Evolutionary conservation across 495 filamentous ascomycete genomes (phyloP).

Genomic region (Pseudotulostoma volvatum): DNA sequence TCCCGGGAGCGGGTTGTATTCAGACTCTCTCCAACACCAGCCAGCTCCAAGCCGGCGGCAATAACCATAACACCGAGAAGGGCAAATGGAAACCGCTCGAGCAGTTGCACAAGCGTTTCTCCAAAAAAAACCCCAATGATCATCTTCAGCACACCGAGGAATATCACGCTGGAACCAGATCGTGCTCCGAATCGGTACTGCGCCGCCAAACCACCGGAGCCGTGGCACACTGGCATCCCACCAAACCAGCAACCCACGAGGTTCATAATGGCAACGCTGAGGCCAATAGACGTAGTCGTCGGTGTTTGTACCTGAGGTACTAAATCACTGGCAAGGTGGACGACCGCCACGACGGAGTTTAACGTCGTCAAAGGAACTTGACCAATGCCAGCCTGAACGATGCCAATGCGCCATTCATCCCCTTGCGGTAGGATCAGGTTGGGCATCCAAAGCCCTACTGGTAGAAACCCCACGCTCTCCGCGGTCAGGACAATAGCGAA

Average conservation of each 20-base stretch:
- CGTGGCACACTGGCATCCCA: conserved; percentile 91
- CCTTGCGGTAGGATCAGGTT: conserved; percentile 26
- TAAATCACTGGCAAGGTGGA: conserved; percentile 56
- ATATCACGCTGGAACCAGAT: conserved; percentile 64
- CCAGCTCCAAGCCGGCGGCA: conserved; percentile 72
- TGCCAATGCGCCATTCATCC: conserved; percentile 30
- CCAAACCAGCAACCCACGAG: conserved; percentile 77
- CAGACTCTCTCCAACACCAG: conserved; percentile 65
- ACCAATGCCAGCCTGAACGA: conserved; percentile 48
- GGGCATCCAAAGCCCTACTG: conserved; percentile 35
- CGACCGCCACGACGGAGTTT: conserved; percentile 79
- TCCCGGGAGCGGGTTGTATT: conserved; percentile 54
- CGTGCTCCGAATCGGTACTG: conserved; percentile 84
- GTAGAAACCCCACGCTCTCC: conserved; percentile 21
- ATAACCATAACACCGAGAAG: conserved; percentile 78
- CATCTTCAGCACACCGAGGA: conserved; percentile 65
- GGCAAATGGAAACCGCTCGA: conserved; percentile 52
- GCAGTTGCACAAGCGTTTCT: conserved; percentile 45
- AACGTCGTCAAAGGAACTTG: conserved; percentile 81
- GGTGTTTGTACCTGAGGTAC: conserved; percentile 51
- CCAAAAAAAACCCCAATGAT: conserved; percentile 58
- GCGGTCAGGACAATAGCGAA: conserved; percentile 33
- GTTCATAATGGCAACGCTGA: conserved; percentile 74
- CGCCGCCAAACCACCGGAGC: conserved; percentile 75
- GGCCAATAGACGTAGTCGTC: conserved; percentile 52